A percentile compares a stretch with the other conserved stretches of the same genome.
These are phyloP conservation scores for Solanum dulcamara DNA, from an alignment of 257 asterid genomes.

Conservation along the genomic window DNA sequence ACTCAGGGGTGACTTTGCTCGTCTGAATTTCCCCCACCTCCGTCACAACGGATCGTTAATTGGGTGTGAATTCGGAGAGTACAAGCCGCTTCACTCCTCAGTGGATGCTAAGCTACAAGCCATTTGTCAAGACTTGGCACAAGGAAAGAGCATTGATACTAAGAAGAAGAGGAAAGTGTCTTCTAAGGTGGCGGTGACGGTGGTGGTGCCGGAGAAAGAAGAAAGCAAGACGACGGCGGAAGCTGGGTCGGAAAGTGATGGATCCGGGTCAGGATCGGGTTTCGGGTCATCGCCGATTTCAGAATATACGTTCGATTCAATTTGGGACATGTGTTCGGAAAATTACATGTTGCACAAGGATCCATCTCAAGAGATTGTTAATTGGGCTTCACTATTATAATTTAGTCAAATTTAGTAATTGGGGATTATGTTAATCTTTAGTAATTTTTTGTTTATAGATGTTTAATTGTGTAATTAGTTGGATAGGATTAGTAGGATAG, in stretches of 20 bases:
- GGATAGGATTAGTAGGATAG: background rate
- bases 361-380: constrained; percentile 51
- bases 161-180: constrained; percentile 8
- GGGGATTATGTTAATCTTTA: background rate
- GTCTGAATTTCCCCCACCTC: constrained; percentile 81
- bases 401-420: background rate
- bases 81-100: constrained; percentile 73
- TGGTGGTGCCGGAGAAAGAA: background rate
- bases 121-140: constrained; percentile 61
- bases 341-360: constrained; percentile 24
- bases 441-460: background rate
- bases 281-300: constrained; percentile 26
- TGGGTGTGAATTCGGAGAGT: constrained; percentile 72
- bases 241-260: constrained; percentile 22
- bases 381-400: constrained; percentile 35
- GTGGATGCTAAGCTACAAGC: constrained; percentile 79
- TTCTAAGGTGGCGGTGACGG: constrained; percentile 2
- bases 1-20: constrained; percentile 80
- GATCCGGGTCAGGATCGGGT: constrained; percentile 17
- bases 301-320: constrained; percentile 22
- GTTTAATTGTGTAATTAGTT: background rate
- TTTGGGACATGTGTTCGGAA: constrained; percentile 39
- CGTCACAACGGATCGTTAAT: constrained; percentile 64
- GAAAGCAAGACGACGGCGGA: background rate
- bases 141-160: constrained; percentile 59